phyloP scores from a whole-genome alignment of 1,284 basidiomycete genomes.

The Xerocomus nothofagi region DNA sequence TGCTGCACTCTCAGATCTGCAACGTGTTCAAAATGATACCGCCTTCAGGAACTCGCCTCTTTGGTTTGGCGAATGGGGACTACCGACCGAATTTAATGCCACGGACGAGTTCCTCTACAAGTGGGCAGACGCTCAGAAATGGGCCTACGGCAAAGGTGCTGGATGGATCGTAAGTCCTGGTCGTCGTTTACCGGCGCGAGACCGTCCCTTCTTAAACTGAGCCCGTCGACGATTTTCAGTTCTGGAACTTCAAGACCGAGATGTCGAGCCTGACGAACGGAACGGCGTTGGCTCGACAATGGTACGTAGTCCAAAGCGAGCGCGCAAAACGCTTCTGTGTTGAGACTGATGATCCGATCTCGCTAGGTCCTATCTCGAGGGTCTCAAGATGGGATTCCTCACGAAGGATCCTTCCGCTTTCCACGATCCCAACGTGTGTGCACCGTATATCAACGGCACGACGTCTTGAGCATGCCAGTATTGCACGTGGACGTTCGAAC shows the following conservation, averaged over 20 bases:
- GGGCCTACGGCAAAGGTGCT: slow-evolving; percentile 56
- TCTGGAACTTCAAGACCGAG: slow-evolving; percentile 79
- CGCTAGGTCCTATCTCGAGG: slow-evolving; percentile 71
- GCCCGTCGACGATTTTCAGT: slow-evolving; percentile 43
- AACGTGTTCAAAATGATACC: slow-evolving; percentile 37
- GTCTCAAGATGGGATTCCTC: slow-evolving; percentile 55
- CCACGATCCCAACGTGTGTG: slow-evolving; percentile 62
- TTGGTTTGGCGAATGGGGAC: slow-evolving; percentile 64
- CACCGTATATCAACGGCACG: slow-evolving; percentile 40
- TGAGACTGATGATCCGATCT: not conserved
- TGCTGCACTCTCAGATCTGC: slow-evolving; percentile 16
- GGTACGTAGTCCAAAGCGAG: slow-evolving; percentile 40
- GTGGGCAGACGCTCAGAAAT: slow-evolving; percentile 82
- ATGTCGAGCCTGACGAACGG: slow-evolving; percentile 44
- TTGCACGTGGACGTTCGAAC: not conserved
- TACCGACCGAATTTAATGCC: slow-evolving; percentile 66
- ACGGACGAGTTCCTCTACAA: slow-evolving; percentile 60
- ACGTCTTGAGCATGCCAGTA: not conserved
- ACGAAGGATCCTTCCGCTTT: slow-evolving; percentile 59
- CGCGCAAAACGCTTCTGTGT: not conserved
- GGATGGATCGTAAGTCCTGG: slow-evolving; percentile 65
- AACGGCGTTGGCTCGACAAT: slow-evolving; percentile 56
- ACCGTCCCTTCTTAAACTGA: not conserved
- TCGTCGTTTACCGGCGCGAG: not conserved
- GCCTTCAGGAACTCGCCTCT: slow-evolving; percentile 42